Base-by-base conservation (phyloP, 2,329 filamentous ascomycete species). In the Ophiocordyceps robertsii region DNA sequence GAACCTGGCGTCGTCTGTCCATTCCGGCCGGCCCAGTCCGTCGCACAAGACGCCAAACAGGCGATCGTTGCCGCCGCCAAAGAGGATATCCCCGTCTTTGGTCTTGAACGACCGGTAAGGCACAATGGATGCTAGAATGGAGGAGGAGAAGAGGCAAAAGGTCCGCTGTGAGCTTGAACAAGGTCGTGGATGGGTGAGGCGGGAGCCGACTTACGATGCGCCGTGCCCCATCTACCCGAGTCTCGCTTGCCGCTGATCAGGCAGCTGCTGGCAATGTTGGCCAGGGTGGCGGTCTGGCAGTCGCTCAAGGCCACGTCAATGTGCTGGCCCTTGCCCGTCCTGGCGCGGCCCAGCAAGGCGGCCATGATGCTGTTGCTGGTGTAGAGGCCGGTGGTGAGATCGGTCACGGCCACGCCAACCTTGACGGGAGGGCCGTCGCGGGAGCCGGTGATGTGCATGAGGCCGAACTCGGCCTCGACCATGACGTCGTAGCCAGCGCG, bases 401-500 rank as follows among this genome's bases (percentile, higher is more conserved):
- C 92, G 0, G 92, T 96, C 4, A 98, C 92, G 2, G 92, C 92
- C 3, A 98, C 92, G 16, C 92, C 92, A 3, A 98, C 92, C 65
- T 98, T 98, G 33, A 95, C 92, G 0, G 92, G 92, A 2, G 88
- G 83, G 0, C 90, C 88, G 53, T 94, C 84, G 43, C 89, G 75
- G 47, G 76, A 75, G 29, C 92, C 92, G 0, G 92, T 98, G 53
- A 98, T 96, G 64, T 98, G 92, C 92, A 98, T 98, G 44, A 98
- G 67, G 1, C 92, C 92, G 65, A 98, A 89, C 60, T 96, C 92
- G 46, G 92, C 92, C 67, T 98, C 92, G 11, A 98, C 90, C 90
- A 98, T 98, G 51, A 98, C 92, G 63, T 98, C 92, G 69, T 98
- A 98, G 5, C 92, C 92, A 4, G 92, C 88, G 13, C 92, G 75